Evolutionary conservation across 78 protist species (phyloP), one percentile per base, ranked within the genome.

Genomic region (Monosiga brevicollis): DNA sequence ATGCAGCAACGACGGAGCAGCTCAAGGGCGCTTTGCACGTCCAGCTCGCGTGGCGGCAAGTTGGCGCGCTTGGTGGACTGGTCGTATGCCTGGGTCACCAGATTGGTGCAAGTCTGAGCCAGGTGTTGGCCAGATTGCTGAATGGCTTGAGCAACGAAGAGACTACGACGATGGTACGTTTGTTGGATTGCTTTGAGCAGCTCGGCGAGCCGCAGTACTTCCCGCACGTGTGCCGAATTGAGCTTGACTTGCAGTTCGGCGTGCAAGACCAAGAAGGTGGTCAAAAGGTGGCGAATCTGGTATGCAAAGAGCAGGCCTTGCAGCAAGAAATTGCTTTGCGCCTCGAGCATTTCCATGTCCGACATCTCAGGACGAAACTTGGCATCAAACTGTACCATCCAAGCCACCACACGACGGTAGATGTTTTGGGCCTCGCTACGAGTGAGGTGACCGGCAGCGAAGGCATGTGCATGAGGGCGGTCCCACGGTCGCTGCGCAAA

Each of bases 201-300:
- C 41, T 83, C 81, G 55, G 76, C 40, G 11, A 83, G 34, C 29
- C 39, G 23, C 42, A 74, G 77, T 75, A 85, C 76, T 38, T 35
- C 38, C 15, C 83, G 42, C 72, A 83, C 74, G 35, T 77, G 83
- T 62, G 78, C 76, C 42, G n/a, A 34, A 84, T 74, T 87, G 79
- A 90, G n/a, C 9, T 81, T 43, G 35, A 85, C 76, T 43, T 76
- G 77, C 11, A 87, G 39, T 15, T 26, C 37, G 85, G 73, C 75
- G 85, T 90, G 92, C 73, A 89, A 36, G n/a, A 76, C 82, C 70
- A 89, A 73, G 83, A 78, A 62, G 0, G 89, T 89, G 22, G 82
- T 85, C 42, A 82, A 78, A 9, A 85, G 42, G 80, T 85, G 85
- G 22, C 79, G 39, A 23, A 89, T 79, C 35, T 83, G 86, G 81